Evolutionary conservation across 257 asterid genomes (phyloP), one percentile per base, ranked within the genome.

Genomic region (Capsicum rhomboideum): DNA sequence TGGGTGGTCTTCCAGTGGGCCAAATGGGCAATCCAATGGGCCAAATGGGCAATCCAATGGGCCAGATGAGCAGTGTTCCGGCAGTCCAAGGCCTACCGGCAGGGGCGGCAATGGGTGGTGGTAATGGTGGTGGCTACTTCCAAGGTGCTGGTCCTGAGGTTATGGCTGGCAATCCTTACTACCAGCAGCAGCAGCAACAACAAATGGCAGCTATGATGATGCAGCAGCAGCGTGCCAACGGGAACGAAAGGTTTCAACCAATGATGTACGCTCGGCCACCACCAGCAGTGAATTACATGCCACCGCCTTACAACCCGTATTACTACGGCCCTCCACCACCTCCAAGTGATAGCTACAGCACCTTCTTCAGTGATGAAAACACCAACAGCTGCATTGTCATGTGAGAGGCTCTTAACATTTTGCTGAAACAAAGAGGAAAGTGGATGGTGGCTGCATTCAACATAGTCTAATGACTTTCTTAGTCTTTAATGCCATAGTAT

Each of bases 211-310:
- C 98, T 0, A 90, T 91, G 97, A 93, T 97, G 98, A 95, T 95
- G 98, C 95, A 96, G 83, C 98, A 93, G 85, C 99, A 93, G 61
- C 92, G 95, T 26, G 98, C 91, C 10, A 88, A 87, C 0, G 99
- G 98, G 26, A 93, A 95, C 52, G 99, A 97, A 87, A 87, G 99
- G 93, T 97, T 93, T 61, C 99, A 97, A 86, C 99, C 95, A 2
- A 97, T 95, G 99, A 94, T 95, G 97, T 97, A 95, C 29, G 99
- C 98, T 2, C 90, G 98, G n/a, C 98, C 98, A 2, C 97, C 99
- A 1, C 96, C 99, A 0, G 99, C 97, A 0, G 97, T 93, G 2
- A 97, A 95, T 79, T 97, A 92, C 90, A 90, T 93, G 94, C 98
- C 97, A 2, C 90, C 91, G 58, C 94, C 91, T 2, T 90, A 93